phyloP scores from a whole-genome alignment of 2,329 filamentous ascomycete genomes.

The Trichoderma sp. region DNA sequence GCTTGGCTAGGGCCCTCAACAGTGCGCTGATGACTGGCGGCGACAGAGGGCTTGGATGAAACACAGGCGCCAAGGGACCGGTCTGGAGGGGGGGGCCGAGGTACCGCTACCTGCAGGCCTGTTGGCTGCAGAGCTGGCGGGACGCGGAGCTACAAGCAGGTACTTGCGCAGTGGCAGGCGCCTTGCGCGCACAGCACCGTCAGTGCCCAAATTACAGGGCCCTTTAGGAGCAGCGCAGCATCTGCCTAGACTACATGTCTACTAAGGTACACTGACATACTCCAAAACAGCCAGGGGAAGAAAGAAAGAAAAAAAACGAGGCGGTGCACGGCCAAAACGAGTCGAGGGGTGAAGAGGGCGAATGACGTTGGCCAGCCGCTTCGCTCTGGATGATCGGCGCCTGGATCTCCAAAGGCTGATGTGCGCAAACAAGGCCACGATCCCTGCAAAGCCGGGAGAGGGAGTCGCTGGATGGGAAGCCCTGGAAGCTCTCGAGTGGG shows the following conservation, averaged over 20 bases:
- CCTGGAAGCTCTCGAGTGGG: neutral
- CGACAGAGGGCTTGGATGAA: neutral
- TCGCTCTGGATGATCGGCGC: conserved; percentile 18
- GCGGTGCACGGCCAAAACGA: conserved; percentile 17
- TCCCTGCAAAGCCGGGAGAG: conserved; percentile 8
- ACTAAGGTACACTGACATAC: neutral
- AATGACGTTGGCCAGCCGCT: conserved; percentile 15
- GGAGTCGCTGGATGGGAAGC: neutral
- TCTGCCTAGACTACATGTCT: too few species aligned
- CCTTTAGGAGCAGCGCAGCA: neutral
- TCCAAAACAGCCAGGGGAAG: neutral
- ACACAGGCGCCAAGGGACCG: conserved; percentile 1
- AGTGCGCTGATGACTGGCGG: neutral
- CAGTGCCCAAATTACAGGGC: neutral
- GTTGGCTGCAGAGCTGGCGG: neutral
- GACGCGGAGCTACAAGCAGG: neutral
- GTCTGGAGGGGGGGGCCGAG: neutral
- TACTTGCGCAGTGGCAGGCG: neutral
- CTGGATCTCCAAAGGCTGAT: conserved; percentile 12
- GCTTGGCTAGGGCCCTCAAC: neutral
- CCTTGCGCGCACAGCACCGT: neutral
- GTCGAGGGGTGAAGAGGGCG: conserved; percentile 4
- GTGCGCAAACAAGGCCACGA: conserved; percentile 13
- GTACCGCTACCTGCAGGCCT: neutral
- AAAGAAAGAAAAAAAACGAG: neutral